phyloP scores from a whole-genome alignment of 768 basidiomycete species.

The Tephrocybe sp. region DNA sequence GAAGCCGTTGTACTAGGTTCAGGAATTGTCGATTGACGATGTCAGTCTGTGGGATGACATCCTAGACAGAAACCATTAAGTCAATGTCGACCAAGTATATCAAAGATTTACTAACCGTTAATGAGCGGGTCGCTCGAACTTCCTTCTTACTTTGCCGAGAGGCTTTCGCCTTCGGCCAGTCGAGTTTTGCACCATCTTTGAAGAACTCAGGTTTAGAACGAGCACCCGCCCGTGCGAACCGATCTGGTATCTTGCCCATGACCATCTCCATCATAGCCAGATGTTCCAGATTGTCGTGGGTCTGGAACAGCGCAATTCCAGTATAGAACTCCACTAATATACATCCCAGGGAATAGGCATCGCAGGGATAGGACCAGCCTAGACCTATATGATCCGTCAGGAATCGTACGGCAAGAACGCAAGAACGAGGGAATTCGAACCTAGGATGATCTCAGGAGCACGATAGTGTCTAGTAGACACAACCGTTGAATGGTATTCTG shows the following conservation, averaged over 20 bases:
- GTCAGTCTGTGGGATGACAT: constrained; percentile 81
- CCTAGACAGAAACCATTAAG: constrained; percentile 40
- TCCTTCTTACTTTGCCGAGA: constrained; percentile 92
- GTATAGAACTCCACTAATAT: constrained; percentile 99
- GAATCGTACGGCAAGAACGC: not conserved
- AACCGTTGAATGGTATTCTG: constrained; percentile 97
- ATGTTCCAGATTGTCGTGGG: constrained; percentile 98
- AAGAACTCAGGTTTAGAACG: constrained; percentile 92
- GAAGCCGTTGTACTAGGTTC: constrained; percentile 83
- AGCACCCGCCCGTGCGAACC: constrained; percentile 73
- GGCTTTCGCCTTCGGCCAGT: constrained; percentile 90
- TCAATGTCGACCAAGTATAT: constrained; percentile 8
- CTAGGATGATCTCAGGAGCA: constrained; percentile 97
- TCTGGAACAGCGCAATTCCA: constrained; percentile 97
- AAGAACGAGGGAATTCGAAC: constrained; percentile 43
- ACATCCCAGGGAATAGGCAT: constrained; percentile 97
- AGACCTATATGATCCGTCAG: constrained; percentile 57
- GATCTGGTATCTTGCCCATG: constrained; percentile 96
- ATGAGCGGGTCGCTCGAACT: constrained; percentile 78
- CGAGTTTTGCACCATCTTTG: constrained; percentile 80
- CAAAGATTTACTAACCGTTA: constrained; percentile 58
- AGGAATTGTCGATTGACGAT: constrained; percentile 77
- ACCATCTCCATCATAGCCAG: constrained; percentile 99
- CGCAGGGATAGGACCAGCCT: constrained; percentile 98
- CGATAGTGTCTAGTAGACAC: constrained; percentile 98